Base-by-base conservation (phyloP, 2,329 filamentous ascomycete genomes). In the Aspergillus sp. region DNA sequence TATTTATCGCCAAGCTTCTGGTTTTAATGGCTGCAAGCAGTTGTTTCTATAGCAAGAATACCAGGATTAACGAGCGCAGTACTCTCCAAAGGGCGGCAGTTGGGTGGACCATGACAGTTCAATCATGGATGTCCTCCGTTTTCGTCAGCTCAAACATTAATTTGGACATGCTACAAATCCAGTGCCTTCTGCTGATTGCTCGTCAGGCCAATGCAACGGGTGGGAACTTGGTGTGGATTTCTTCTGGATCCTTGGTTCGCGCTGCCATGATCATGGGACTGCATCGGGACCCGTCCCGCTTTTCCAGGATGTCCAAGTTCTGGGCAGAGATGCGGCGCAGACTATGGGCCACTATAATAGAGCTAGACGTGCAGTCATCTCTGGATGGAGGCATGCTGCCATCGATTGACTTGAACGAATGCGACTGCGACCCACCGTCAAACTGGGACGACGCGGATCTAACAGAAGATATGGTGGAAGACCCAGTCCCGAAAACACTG, bases 11-110 rank as follows among this genome's bases (percentile, higher is more conserved):
- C 2, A 65, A 67, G 35, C 47, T 70, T 8, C 53, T 70, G 8
- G 63, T 64, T 1, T 50, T 68, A 13, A 59, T 63, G 49, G 62
- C 67, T 19, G 64, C 65, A 8, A 71, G 77, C 1, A 63, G 68
- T 1, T 81, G 78, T 43, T 71, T 64, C 35, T 58, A 62, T 33
- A 46, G 33, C 36, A 50, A 40, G 32, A 49, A 39, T 42, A 54
- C 34, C 12, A 49, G 39, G 42, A 51, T 45, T 33, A 59, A 42
- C 45, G 56, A 39, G 46, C 58, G 35, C n/a, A 46, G 46, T 47
- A 74, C 72, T 0, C 49, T 79, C 27, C 71, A 77, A 6, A 40
- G 62, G 5, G 66, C 68, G 0, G 79, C 79, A 0, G 62, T 73
- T n/a, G 67, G 55, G 32, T 68, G 65, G 64, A 59, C 65, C 11